A percentile compares a stretch with the other conserved stretches of the same genome.
Evolutionary conservation across 305 asterid genomes (phyloP).

Genomic region (Fraxinus sp.): DNA sequence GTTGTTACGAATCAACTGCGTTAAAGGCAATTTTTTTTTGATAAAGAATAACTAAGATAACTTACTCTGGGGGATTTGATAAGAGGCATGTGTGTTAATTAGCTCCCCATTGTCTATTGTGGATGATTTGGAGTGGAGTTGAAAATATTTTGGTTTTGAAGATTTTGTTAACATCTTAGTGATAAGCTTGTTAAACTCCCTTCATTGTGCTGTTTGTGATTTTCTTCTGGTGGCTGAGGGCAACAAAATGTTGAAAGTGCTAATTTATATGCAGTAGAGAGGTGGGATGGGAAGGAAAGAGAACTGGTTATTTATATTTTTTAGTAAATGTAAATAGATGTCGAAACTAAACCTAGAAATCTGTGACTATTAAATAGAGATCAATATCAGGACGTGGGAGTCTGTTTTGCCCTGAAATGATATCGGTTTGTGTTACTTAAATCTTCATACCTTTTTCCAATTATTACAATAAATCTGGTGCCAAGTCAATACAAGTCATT

Average conservation of each 20-base stretch:
- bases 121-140: neutral
- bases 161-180: too few relatives aligned
- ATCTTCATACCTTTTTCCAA: neutral
- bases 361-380: neutral
- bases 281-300: neutral
- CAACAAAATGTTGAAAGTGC: neutral
- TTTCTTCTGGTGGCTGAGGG: neutral
- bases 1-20: neutral
- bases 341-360: neutral
- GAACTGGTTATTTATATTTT: neutral
- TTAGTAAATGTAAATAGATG: neutral
- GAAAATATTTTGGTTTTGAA: neutral
- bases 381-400: neutral
- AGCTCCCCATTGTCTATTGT: neutral
- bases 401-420: neutral
- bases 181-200: too few relatives aligned
- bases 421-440: neutral
- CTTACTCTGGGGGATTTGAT: too few relatives aligned
- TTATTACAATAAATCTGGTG: neutral
- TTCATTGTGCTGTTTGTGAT: neutral
- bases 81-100: neutral
- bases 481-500: neutral
- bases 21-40: neutral
- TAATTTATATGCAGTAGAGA: neutral
- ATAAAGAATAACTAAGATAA: too few relatives aligned